Base-by-base conservation (phyloP, 2,329 filamentous ascomycete species). In the Sporothrix globosa region DNA sequence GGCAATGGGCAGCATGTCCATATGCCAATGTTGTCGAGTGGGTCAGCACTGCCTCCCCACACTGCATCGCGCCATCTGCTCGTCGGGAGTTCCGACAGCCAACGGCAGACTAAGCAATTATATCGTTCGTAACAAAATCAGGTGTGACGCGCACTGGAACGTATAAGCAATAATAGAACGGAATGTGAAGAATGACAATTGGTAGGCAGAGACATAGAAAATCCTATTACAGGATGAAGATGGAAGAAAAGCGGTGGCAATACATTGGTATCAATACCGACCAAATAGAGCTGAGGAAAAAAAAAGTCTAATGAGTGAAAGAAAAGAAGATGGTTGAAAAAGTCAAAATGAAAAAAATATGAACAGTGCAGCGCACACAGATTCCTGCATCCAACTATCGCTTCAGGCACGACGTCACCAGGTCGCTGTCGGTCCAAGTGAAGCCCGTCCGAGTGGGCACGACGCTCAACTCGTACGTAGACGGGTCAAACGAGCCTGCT, bases 381-480 rank as follows among this genome's bases (percentile, higher is more conserved):
- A 65, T n/a, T 7, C 1, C 9, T 1, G 1, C 11, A 14, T 39
- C 9, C n/a, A 14, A 54, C 39, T 66, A 66, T 7, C 66, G 68
- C 17, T 61, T 69, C 24, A 73, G n/a, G 58, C 72, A 74, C 7
- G 70, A 52, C 21, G 69, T 71, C 24, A 72, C 71, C 50, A 73
- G 63, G 6, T 71, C 61, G 67, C 67, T 72, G 69, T 74, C 73
- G 7, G 65, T 69, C 68, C 70, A 73, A 0, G 53, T 34, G 30
- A 71, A 74, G 11, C 76, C 76, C 11, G 73, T 74, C 71, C 74
- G 72, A n/a, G 71, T 74, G 10, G 76, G 76, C 17, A 75, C 75
- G 68, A 75, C 72, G 39, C 73, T 73, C 44, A 78, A 72, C 56
- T 74, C 74, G 46, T 78, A 78, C 0, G 75, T 73, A 17, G 67